Evolutionary conservation across 2,329 filamentous ascomycete genomes (phyloP), one percentile per base, ranked within the genome.

Genomic region (Venturia asperata): DNA sequence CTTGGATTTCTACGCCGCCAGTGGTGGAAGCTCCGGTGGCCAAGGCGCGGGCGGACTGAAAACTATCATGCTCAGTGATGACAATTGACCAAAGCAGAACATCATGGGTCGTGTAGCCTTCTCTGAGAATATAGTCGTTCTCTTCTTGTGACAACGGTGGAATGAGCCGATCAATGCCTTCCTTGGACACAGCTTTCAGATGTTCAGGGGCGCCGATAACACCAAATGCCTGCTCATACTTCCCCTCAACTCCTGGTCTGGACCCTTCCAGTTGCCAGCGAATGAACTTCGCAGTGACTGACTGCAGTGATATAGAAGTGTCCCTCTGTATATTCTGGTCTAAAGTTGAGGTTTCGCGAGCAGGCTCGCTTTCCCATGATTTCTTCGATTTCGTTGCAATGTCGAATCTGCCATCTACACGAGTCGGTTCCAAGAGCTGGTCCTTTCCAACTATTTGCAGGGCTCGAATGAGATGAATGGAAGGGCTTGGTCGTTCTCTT

Each of bases 61-160:
- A n/a, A 19, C n/a, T 39, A 42, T 64, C 24, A 15, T 24, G 3
- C 39, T 52, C 62, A 15, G 27, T 30, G 17, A 64, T 15, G 19
- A 66, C 60, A 10, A 24, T 30, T 21, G 65, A 39, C 67, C 67
- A 68, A 19, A 56, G 64, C 7, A 67, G 55, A 19, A 75, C 52
- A 60, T 75, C 70, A 17, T 68, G 37, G 5, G 68, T 19, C 30
- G 49, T 62, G 65, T 68, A 70, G 15, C 68, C 68, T 55, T 67
- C 65, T 2, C 27, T 10, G 1, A 43, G 45, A 5, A 75, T 62
- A 6, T 30, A 56, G 7, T 42, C 65, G 19, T 68, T 66, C 9
- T 62, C 47, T 0, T 62, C 43, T 56, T 70, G 60, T 10, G 39
- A 43, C n/a, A 62, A 30, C n/a, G 39, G 60, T 34, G 60, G 60